Evolutionary conservation across 257 asterid genomes (phyloP).

Genomic region (Voacanga thouarsii): DNA sequence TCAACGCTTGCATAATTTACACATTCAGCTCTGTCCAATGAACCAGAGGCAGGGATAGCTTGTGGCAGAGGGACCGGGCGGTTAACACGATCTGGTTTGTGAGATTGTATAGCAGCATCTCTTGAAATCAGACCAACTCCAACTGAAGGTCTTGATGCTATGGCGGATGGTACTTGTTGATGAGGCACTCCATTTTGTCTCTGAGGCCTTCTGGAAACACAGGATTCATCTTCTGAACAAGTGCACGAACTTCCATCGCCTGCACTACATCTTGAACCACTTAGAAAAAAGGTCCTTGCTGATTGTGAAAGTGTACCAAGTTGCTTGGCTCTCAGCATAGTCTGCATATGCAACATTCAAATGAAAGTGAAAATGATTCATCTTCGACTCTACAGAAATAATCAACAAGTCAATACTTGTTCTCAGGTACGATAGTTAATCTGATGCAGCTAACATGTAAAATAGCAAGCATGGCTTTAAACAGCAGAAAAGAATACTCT

Average conservation of each 20-base stretch:
- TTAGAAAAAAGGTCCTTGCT: constrained; percentile 66
- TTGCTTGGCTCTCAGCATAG: constrained; percentile 86
- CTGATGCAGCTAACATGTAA: not conserved
- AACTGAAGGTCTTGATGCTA: constrained; percentile 41
- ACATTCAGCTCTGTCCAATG: constrained; percentile 27
- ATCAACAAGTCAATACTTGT: not conserved
- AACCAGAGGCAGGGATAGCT: constrained; percentile 27
- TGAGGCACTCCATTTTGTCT: constrained; percentile 44
- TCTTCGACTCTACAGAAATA: not conserved
- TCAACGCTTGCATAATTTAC: constrained; percentile 45
- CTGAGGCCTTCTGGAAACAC: constrained; percentile 50
- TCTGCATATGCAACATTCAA: constrained; percentile 39
- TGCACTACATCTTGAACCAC: constrained; percentile 74
- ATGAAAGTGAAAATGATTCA: not conserved
- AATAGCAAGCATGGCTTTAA: not conserved
- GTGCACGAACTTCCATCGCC: constrained; percentile 82
- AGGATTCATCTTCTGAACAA: constrained; percentile 73
- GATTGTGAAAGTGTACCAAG: constrained; percentile 83
- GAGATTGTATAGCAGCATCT: constrained; percentile 41
- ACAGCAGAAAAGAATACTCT: not conserved
- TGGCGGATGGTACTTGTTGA: constrained; percentile 36
- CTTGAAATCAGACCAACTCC: constrained; percentile 42
- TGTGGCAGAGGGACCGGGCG: constrained; percentile 30
- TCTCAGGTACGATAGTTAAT: not conserved
- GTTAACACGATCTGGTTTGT: constrained; percentile 27